A percentile compares a stretch with the other conserved stretches of the same genome.
Conservation (phyloP, 257 asterid species). For the Linderniella brevidens region DNA sequence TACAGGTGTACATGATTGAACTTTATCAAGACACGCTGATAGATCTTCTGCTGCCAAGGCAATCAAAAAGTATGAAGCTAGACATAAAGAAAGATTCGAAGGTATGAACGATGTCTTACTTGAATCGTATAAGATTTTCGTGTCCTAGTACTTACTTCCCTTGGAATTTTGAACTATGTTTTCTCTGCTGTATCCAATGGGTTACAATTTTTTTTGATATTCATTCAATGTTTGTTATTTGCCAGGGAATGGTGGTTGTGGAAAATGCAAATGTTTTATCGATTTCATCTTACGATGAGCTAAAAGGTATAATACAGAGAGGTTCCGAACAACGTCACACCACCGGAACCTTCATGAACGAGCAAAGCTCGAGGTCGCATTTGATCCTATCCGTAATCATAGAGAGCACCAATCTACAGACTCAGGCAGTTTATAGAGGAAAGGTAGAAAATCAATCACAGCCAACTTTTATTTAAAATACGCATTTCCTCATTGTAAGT, state of each 20-base stretch:
- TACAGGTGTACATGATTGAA: constrained; percentile 93
- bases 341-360: constrained; percentile 78
- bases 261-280: constrained; percentile 59
- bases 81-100: constrained; percentile 88
- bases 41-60: constrained; percentile 70
- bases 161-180: too few species aligned
- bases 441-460: constrained; percentile 36
- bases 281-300: constrained; percentile 62
- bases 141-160: too few species aligned
- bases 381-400: constrained; percentile 72
- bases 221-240: too few species aligned
- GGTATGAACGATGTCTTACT: constrained; percentile 31
- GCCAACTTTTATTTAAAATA: not conserved
- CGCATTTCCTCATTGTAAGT: too few species aligned
- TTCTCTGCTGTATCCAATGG: too few species aligned
- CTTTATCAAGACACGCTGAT: constrained; percentile 77
- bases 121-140: not conserved
- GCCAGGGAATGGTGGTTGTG: constrained; percentile 85
- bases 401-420: constrained; percentile 88
- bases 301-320: constrained; percentile 41
- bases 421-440: constrained; percentile 86
- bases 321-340: constrained; percentile 94
- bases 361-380: constrained; percentile 95
- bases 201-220: too few species aligned
- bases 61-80: constrained; percentile 47